Base-by-base conservation (phyloP, 1,284 basidiomycete species). In the Cutaneotrichosporon sp. region DNA sequence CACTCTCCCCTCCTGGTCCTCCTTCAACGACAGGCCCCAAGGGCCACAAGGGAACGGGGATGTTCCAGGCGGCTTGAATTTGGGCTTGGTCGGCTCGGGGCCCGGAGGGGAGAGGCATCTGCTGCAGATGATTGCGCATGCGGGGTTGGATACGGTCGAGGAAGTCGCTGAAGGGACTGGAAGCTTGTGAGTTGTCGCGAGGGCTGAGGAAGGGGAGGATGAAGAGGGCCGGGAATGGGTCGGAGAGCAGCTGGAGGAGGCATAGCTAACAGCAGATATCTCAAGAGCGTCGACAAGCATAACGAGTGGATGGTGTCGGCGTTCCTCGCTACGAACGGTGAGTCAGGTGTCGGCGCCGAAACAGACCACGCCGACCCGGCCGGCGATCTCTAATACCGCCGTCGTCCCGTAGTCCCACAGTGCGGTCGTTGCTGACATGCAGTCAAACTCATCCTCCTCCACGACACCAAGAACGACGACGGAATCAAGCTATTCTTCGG, bases 291-390 rank as follows among this genome's bases (percentile, higher is more conserved):
- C 51, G 92, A 97, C 79, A 88, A 86, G 75, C 93, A 96, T 77
- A 96, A 97, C 68, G 93, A 97, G 70, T 97, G 93, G 92, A 91
- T 83, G 2, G 84, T 96, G 19, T 96, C 92, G 9, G 90, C 88
- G 26, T 97, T 94, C 75, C 79, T 96, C 16, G 94, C 92, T 1
- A 85, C 90, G 3, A 88, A 87, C 59, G 94, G 92, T 96, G 75
- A 77, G 89, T 76, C 5, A 12, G 24, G 14, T 34, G n/a, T 5
- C 17, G 12, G 25, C 3, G 6, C 16, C 10, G 7, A n/a, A n/a
- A n/a, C n/a, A n/a, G n/a, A n/a, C n/a, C n/a, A n/a, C n/a, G n/a
- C n/a, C n/a, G n/a, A n/a, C n/a, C n/a, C n/a, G n/a, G n/a, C n/a
- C n/a, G n/a, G n/a, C n/a, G n/a, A n/a, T n/a, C n/a, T n/a, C n/a